phyloP scores from a whole-genome alignment of 2,329 filamentous ascomycete genomes.

The Botrytis squamosa region DNA sequence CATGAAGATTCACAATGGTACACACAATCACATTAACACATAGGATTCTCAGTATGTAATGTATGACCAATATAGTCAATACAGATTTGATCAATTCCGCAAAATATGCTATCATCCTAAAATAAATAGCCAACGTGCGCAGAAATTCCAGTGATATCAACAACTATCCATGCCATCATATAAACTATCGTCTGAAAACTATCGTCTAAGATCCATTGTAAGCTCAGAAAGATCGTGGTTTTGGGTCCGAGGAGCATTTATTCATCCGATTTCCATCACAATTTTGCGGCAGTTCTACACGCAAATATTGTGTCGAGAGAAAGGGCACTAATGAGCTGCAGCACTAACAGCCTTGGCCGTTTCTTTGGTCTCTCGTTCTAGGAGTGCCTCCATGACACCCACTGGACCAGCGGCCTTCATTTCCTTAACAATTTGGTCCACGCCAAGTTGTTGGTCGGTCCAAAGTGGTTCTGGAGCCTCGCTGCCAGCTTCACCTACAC shows the following conservation, averaged over 20 bases:
- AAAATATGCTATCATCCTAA: not conserved
- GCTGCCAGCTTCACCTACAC: conserved; percentile 73
- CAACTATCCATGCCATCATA: conserved; percentile 7
- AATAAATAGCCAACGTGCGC: conserved; percentile 5
- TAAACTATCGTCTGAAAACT: not conserved
- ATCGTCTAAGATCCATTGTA: conserved; percentile 21
- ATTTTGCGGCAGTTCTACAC: not conserved
- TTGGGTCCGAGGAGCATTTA: conserved; percentile 39
- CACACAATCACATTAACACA: not conserved
- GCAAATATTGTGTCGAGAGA: not conserved
- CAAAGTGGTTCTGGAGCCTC: conserved; percentile 71
- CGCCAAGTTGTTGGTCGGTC: conserved; percentile 83
- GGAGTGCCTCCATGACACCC: conserved; percentile 56
- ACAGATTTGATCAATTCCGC: not conserved
- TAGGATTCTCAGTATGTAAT: not conserved
- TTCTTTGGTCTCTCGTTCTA: conserved; percentile 52
- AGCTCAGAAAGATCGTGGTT: conserved; percentile 38
- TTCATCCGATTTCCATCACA: not conserved
- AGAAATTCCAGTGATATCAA: conserved; percentile 23
- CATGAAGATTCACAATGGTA: not conserved
- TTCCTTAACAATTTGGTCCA: conserved; percentile 64
- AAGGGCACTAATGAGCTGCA: conserved; percentile 30
- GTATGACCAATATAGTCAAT: not conserved
- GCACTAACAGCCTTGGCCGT: conserved; percentile 38
- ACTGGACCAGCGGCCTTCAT: conserved; percentile 50